phyloP scores from a whole-genome alignment of 495 filamentous ascomycete species.

The Mycothermus thermophilus region DNA sequence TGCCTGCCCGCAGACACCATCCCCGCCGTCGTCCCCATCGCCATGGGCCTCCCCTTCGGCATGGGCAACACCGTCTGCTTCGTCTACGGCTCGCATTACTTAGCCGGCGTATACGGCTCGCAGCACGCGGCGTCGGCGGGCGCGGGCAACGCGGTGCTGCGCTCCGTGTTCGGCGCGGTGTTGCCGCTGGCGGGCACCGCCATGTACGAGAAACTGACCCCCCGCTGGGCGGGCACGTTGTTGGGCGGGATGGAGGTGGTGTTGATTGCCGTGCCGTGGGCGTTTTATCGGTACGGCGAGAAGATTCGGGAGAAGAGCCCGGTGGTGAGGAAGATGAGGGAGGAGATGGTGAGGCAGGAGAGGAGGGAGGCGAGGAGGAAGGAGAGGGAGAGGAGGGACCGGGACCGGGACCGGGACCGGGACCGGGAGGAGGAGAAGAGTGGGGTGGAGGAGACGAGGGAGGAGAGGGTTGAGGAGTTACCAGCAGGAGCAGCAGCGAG shows the following conservation, averaged over 20 bases:
- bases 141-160: slow-evolving; percentile 60
- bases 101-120: slow-evolving; percentile 64
- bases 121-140: slow-evolving; percentile 66
- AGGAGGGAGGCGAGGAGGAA: slow-evolving; percentile 23
- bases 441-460: slow-evolving; percentile 28
- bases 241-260: slow-evolving; percentile 54
- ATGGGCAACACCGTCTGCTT: slow-evolving; percentile 64
- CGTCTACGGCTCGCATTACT: slow-evolving; percentile 67
- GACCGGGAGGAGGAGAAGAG: slow-evolving; percentile 42
- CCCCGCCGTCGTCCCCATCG: slow-evolving; percentile 60
- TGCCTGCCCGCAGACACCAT: slow-evolving; percentile 55
- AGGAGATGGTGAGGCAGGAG: slow-evolving; percentile 52
- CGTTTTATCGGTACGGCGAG: slow-evolving; percentile 64
- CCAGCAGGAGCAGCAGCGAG: too few species aligned
- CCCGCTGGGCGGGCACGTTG: slow-evolving; percentile 68
- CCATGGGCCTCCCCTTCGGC: slow-evolving; percentile 68
- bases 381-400: slow-evolving; percentile 8
- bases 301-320: slow-evolving; percentile 50
- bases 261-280: slow-evolving; percentile 64
- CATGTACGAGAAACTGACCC: slow-evolving; percentile 52
- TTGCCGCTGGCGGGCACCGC: slow-evolving; percentile 59
- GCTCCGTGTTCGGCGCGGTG: slow-evolving; percentile 52
- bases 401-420: too few species aligned
- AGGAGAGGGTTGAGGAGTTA: too few species aligned
- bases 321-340: slow-evolving; percentile 55